A percentile compares a stretch with the other conserved stretches of the same genome.
Evolutionary conservation across 805 yeast genomes (phyloP).

Genomic region (Lachancea thermotolerans): DNA sequence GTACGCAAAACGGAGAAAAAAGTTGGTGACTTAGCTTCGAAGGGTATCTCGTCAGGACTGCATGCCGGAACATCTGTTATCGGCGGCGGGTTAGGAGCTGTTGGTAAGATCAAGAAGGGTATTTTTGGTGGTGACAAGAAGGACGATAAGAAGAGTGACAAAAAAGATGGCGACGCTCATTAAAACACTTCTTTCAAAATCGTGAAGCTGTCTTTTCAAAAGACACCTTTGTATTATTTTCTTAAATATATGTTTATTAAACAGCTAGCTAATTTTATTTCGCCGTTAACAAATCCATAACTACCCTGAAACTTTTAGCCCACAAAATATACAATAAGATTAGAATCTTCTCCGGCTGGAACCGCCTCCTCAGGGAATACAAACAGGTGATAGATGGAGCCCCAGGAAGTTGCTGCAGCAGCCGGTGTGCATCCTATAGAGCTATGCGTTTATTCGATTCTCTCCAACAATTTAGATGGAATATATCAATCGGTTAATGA

Average conservation of each 20-base stretch:
- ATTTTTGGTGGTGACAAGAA: slow-evolving; percentile 33
- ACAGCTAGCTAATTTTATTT: no score
- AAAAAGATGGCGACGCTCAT: not conserved
- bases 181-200: no score
- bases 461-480: slow-evolving; percentile 28
- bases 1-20: slow-evolving; percentile 35
- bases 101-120: slow-evolving; percentile 36
- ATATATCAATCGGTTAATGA: slow-evolving; percentile 28
- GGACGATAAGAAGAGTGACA: slow-evolving; percentile 1
- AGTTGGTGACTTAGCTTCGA: slow-evolving; percentile 44
- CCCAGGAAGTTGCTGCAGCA: slow-evolving; percentile 5
- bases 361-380: no score
- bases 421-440: slow-evolving; percentile 29
- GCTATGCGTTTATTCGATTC: slow-evolving; percentile 25
- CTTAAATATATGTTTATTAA: not conserved
- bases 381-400: slow-evolving; percentile 1
- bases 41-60: slow-evolving; percentile 41
- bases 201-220: no score
- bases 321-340: no score
- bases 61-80: slow-evolving; percentile 39
- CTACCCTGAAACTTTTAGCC: no score
- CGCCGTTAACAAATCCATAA: no score
- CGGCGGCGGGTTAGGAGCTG: slow-evolving; percentile 41
- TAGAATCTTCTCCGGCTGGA: no score
- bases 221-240: not conserved